phyloP scores from a whole-genome alignment of 2,329 filamentous ascomycete species.

The Herpotrichia juniperi region DNA sequence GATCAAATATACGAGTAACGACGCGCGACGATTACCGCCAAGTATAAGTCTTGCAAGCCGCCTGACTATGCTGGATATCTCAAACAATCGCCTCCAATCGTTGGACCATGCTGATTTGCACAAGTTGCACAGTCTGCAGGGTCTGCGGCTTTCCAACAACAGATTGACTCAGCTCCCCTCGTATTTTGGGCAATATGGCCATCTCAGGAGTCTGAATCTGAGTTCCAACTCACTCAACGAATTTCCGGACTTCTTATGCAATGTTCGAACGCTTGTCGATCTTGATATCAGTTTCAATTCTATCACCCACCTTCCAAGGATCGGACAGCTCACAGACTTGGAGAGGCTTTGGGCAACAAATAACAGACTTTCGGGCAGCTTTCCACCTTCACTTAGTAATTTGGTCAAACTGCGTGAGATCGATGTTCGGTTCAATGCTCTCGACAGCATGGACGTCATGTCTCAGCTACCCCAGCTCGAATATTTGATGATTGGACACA shows the following conservation, averaged over 20 bases:
- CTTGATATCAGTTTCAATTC: slow-evolving; percentile 97
- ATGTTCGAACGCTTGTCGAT: slow-evolving; percentile 82
- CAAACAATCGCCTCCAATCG: slow-evolving; percentile 89
- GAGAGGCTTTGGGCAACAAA: slow-evolving; percentile 96
- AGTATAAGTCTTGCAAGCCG: slow-evolving; percentile 82
- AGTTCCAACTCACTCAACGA: slow-evolving; percentile 90
- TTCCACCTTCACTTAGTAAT: slow-evolving; percentile 75
- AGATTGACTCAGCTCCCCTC: slow-evolving; percentile 77
- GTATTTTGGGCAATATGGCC: slow-evolving; percentile 82
- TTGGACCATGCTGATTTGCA: slow-evolving; percentile 84
- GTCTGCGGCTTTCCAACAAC: slow-evolving; percentile 94
- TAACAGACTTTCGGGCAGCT: slow-evolving; percentile 78
- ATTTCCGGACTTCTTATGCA: slow-evolving; percentile 85
- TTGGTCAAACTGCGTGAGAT: slow-evolving; percentile 83
- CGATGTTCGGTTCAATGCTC: slow-evolving; percentile 91
- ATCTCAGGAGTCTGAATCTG: slow-evolving; percentile 83
- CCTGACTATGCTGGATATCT: slow-evolving; percentile 89
- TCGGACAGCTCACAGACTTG: slow-evolving; percentile 78
- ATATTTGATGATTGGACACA: slow-evolving; percentile 88
- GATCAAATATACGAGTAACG: slow-evolving; percentile 95
- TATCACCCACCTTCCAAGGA: slow-evolving; percentile 78
- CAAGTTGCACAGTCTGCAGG: slow-evolving; percentile 76
- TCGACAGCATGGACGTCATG: slow-evolving; percentile 87
- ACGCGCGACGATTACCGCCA: slow-evolving; percentile 82
- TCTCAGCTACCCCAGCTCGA: slow-evolving; percentile 85